Percentiles rank a stretch among this genome's conserved stretches.
Conservation (phyloP, 148 eudicot species). For the Cornus florida region DNA sequence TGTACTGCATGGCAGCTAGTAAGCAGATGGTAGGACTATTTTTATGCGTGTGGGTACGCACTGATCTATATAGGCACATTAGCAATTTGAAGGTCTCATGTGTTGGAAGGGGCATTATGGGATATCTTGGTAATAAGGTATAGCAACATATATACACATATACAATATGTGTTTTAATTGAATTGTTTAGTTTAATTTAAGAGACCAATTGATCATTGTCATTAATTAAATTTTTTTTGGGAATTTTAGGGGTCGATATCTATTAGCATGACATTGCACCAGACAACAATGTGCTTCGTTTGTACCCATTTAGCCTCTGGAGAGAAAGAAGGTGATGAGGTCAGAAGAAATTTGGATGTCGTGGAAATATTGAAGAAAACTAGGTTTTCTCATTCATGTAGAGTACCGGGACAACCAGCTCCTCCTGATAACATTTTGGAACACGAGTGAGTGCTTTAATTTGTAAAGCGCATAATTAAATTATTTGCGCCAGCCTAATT, state of each 20-base stretch:
- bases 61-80: conserved; percentile 37
- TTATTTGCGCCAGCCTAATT: too few relatives aligned
- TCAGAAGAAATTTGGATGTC: conserved; percentile 59
- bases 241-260: conserved; percentile 57
- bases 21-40: conserved; percentile 74
- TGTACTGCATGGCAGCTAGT: conserved; percentile 46
- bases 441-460: conserved; percentile 46
- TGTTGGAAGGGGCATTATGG: conserved; percentile 70
- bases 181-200: too few relatives aligned
- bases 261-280: conserved; percentile 61
- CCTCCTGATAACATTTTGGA: conserved; percentile 49
- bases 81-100: conserved; percentile 51
- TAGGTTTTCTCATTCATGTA: conserved; percentile 37
- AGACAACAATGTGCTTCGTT: conserved; percentile 56
- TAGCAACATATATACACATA: background rate
- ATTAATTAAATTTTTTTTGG: background rate
- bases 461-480: background rate
- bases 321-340: conserved; percentile 57
- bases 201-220: too few relatives aligned
- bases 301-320: conserved; percentile 81
- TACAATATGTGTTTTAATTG: too few relatives aligned
- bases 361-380: conserved; percentile 56
- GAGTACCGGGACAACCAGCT: conserved; percentile 13
- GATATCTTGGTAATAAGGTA: conserved; percentile 76
- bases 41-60: conserved; percentile 53